These are phyloP conservation scores for Euphorbia peplus DNA, from an alignment of 345 rosid species.

Conservation along the genomic window DNA sequence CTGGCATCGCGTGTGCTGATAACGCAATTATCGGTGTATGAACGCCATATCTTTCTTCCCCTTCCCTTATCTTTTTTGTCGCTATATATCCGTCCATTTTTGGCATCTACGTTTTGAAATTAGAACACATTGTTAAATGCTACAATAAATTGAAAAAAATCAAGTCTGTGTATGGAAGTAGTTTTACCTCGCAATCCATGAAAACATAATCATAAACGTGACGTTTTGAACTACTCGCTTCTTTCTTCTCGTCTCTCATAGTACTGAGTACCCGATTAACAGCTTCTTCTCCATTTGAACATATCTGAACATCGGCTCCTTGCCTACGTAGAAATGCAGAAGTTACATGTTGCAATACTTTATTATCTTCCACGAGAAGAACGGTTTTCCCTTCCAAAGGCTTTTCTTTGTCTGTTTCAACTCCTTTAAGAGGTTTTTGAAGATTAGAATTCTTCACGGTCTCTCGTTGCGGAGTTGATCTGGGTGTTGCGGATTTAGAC, in stretches of 20 bases:
- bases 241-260: no score
- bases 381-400: slow-evolving; percentile 55
- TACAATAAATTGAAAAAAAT: background rate
- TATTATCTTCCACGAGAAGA: slow-evolving; percentile 58
- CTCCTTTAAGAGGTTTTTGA: background rate
- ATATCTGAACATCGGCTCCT: slow-evolving; percentile 50
- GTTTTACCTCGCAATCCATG: slow-evolving; percentile 82
- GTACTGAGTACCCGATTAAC: slow-evolving; percentile 33
- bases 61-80: slow-evolving; percentile 49
- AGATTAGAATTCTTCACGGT: background rate
- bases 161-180: background rate
- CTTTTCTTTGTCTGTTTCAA: background rate
- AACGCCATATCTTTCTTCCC: slow-evolving; percentile 44
- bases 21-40: slow-evolving; percentile 69
- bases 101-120: slow-evolving; percentile 54
- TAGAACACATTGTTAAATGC: background rate
- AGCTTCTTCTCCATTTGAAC: slow-evolving; percentile 59
- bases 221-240: background rate
- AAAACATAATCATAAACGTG: slow-evolving; percentile 61
- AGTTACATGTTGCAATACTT: slow-evolving; percentile 23
- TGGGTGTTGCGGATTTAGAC: background rate
- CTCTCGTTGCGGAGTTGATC: slow-evolving; percentile 12
- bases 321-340: slow-evolving; percentile 24
- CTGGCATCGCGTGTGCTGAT: slow-evolving; percentile 43
- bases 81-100: slow-evolving; percentile 70